A percentile compares a stretch with the other conserved stretches of the same genome.
phyloP scores from a whole-genome alignment of 495 filamentous ascomycete genomes.

The Elasticomyces elasticus region DNA sequence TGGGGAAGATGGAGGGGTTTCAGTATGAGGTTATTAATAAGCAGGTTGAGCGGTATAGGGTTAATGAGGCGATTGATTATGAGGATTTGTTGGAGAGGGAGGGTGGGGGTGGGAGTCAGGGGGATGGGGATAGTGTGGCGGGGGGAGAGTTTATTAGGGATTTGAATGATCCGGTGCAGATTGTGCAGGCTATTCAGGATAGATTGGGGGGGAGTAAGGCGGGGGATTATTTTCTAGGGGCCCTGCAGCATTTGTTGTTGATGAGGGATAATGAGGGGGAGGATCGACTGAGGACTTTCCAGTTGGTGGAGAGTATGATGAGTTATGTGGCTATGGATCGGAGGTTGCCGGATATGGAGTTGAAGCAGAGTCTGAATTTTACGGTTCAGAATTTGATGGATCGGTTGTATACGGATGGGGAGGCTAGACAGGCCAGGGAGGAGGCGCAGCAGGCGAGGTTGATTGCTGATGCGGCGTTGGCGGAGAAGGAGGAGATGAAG shows the following conservation, averaged over 20 bases:
- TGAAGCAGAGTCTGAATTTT: constrained; percentile 94
- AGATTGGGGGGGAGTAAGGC: constrained; percentile 74
- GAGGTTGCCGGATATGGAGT: constrained; percentile 87
- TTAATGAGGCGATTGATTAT: constrained; percentile 95
- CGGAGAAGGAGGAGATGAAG: constrained; percentile 92
- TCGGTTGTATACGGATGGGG: constrained; percentile 89
- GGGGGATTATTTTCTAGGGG: constrained; percentile 91
- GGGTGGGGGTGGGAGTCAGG: constrained; percentile 64
- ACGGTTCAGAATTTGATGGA: constrained; percentile 92
- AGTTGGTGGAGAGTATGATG: constrained; percentile 94
- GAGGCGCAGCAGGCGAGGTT: constrained; percentile 82
- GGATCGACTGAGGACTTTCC: constrained; percentile 90
- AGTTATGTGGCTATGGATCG: constrained; percentile 99
- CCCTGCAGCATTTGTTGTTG: constrained; percentile 87
- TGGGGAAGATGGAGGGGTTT: constrained; percentile 96
- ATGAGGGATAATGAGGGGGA: constrained; percentile 90
- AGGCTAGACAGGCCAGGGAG: constrained; percentile 82
- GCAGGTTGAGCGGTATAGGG: constrained; percentile 86
- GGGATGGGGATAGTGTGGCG: constrained; percentile 58
- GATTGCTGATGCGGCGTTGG: constrained; percentile 87
- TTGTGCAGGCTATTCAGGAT: constrained; percentile 85
- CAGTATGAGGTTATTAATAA: constrained; percentile 98
- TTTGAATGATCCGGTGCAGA: constrained; percentile 83
- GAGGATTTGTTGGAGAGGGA: constrained; percentile 93
- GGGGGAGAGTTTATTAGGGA: constrained; percentile 91